Evolutionary conservation across 169 alveolate genomes (phyloP), one percentile per base, ranked within the genome.

Genomic region (Eimeria falciformis): DNA sequence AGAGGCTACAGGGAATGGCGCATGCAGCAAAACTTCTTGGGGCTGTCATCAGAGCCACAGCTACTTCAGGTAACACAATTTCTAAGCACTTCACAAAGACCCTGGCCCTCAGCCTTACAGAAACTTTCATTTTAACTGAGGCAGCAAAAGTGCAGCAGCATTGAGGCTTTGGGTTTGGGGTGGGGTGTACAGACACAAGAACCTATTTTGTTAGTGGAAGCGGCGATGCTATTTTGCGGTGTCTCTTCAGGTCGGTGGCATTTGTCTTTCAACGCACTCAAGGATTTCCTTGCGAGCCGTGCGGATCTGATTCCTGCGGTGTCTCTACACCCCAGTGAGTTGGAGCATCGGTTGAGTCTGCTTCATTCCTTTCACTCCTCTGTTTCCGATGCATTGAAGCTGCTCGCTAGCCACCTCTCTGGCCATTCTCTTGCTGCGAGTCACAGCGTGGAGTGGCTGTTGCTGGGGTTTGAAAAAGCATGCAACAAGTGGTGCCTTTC

Each of bases 11-110:
- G 33, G 14, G 83, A 27, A 14, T 1, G 0, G n/a, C n/a, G 45
- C 85, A 75, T 43, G 85, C 85, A 75, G 65, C 85, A 9, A 75
- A 65, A 43, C 85, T 40, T 21, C 65, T 75, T 9, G 85, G 45
- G 37, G 27, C 40, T 27, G 40, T 65, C 9, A 43, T 75, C 62
- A 6, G 85, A 75, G 62, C 66, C 56, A 45, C 85, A 4, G 65
- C 85, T 40, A 65, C 85, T 27, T 56, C 85, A 75, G 85, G 85
- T 75, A 17, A 33, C 55, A 14, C 66, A n/a, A n/a, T n/a, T n/a
- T n/a, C n/a, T n/a, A n/a, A n/a, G n/a, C n/a, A n/a, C n/a, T n/a
- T n/a, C n/a, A n/a, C n/a, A n/a, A n/a, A n/a, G n/a, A n/a, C n/a
- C n/a, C n/a, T n/a, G n/a, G n/a, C n/a, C n/a, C n/a, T n/a, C n/a